A percentile compares a stretch with the other conserved stretches of the same genome.
Conservation (phyloP, 2,329 filamentous ascomycete species). For the Ophiostoma sp. region DNA sequence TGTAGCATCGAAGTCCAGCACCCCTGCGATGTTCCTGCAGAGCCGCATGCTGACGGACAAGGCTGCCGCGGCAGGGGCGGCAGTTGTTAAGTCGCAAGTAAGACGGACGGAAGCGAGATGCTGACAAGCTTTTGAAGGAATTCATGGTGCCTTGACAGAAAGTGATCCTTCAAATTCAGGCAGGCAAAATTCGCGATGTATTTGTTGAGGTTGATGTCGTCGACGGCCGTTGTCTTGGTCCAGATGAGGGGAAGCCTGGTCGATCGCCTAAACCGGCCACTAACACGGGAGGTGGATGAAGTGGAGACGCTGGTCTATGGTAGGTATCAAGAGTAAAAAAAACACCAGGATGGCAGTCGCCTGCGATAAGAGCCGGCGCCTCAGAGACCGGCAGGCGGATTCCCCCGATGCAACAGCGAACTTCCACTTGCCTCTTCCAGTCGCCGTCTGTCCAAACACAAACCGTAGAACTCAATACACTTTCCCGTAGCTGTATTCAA, state of each 20-base stretch:
- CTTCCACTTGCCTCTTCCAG: neutral
- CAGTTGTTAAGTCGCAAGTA: neutral
- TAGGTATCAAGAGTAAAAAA: too few relatives aligned
- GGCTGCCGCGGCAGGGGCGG: neutral
- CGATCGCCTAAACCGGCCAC: neutral
- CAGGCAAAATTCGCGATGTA: neutral
- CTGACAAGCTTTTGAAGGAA: neutral
- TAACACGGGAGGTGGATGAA: neutral
- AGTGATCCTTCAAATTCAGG: neutral
- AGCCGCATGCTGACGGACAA: neutral
- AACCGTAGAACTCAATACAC: too few relatives aligned
- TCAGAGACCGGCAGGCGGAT: neutral
- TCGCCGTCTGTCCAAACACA: neutral
- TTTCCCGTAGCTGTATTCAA: neutral
- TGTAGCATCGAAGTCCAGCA: neutral
- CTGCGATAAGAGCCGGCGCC: neutral
- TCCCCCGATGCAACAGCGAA: neutral
- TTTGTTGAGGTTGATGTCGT: neutral
- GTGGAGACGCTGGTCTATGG: too few relatives aligned
- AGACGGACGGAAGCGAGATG: neutral
- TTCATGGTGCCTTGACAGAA: neutral
- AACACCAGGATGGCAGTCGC: neutral
- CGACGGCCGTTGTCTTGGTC: neutral
- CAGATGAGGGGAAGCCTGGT: slow-evolving; percentile 1
- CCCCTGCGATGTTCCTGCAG: neutral